Base-by-base conservation (phyloP, 2,329 filamentous ascomycete species). In the Pestalotiopsis sp. region DNA sequence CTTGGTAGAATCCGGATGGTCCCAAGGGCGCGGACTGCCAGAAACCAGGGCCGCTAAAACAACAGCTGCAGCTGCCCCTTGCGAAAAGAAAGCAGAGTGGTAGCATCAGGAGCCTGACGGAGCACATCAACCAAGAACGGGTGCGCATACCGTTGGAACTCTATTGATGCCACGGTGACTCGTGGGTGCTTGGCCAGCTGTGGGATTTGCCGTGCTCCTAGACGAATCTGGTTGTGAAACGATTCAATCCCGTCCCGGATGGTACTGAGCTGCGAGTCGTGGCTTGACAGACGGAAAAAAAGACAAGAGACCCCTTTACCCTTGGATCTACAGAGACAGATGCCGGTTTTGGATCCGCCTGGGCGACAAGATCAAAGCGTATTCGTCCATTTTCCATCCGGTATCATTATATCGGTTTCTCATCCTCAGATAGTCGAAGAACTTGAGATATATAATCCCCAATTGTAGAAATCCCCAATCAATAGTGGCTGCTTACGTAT, bases 171-270 rank as follows among this genome's bases (percentile, higher is more conserved):
- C 45, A 52, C 45, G 20, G 45, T 52, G 45, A 52, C 45, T 52
- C 45, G 45, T n/a, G 17, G 45, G 45, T n/a, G 45, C n/a, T 49
- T 49, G 45, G 9, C 45, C 45, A 7, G n/a, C 25, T 27, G 36
- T 39, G 59, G 31, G 31, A 36, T 36, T 4, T 36, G 59, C 27
- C 36, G 31, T 20, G 5, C 14, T 64, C 25, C 7, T 36, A 52
- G 41, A 52, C 61, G 61, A 31, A 12, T 23, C 49, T 17, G 41
- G n/a, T 25, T 52, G 25, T 39, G 61, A 64, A 64, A 64, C 61
- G 39, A 64, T 39, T 52, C 61, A 64, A 64, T 64, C 39, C 39
- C 39, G 39, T 31, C 45, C 61, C 61, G 61, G 61, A 64, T 64
- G 39, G 14, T 45, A 49, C 61, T 25, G 38, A 52, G 45, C 45